phyloP scores from a whole-genome alignment of 2,329 filamentous ascomycete species.

The Lithohypha guttulata region DNA sequence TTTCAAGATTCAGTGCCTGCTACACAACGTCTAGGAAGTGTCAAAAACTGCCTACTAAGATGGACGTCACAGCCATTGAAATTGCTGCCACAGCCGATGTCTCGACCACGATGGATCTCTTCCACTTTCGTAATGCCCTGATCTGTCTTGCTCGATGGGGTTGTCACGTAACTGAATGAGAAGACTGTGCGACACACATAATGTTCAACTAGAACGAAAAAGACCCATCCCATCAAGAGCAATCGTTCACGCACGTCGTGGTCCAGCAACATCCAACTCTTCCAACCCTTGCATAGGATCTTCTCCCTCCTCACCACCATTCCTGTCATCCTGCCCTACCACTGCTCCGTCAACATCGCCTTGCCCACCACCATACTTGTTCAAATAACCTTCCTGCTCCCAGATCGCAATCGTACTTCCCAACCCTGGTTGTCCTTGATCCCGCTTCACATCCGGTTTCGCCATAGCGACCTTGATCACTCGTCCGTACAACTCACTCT shows the following conservation, averaged over 20 bases:
- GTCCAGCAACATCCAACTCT: constrained; percentile 85
- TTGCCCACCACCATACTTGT: constrained; percentile 73
- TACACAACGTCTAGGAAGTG: too few relatives aligned
- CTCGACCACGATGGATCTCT: too few relatives aligned
- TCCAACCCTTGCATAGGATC: constrained; percentile 96
- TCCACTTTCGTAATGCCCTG: too few relatives aligned
- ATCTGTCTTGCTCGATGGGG: too few relatives aligned
- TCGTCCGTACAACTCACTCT: constrained; percentile 84
- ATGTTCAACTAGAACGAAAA: too few relatives aligned
- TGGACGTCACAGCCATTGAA: too few relatives aligned
- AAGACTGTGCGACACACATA: too few relatives aligned
- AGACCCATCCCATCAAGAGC: too few relatives aligned
- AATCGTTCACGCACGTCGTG: constrained; percentile 55
- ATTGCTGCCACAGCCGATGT: too few relatives aligned
- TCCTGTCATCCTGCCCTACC: constrained; percentile 41
- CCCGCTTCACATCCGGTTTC: constrained; percentile 57
- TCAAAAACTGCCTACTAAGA: too few relatives aligned
- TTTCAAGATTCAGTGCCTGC: too few relatives aligned
- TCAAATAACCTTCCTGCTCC: constrained; percentile 95
- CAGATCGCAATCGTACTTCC: constrained; percentile 91
- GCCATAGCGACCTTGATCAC: constrained; percentile 86
- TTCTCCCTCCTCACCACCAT: constrained; percentile 48
- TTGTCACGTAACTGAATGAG: too few relatives aligned
- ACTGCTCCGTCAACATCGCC: constrained; percentile 58
- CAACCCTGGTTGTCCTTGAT: constrained; percentile 66